Percentiles rank a stretch among this genome's conserved stretches.
These are phyloP conservation scores for Drechslerella coelobrocha DNA, from an alignment of 2,329 filamentous ascomycete genomes.

Conservation along the genomic window DNA sequence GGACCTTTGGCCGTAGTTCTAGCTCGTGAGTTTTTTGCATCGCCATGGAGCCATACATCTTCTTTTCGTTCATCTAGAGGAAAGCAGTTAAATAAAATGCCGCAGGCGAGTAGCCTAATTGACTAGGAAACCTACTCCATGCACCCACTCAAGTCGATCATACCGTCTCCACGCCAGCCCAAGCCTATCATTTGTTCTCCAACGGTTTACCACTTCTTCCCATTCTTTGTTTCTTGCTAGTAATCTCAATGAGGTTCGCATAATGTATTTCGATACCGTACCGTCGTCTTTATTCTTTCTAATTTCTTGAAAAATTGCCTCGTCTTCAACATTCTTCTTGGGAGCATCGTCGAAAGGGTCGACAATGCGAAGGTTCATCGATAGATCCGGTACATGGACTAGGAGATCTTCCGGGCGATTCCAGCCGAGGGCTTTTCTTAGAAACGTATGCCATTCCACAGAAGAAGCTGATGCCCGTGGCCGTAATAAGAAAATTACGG, in stretches of 20 bases:
- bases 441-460: conserved; percentile 73
- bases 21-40: conserved; percentile 71
- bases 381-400: conserved; percentile 70
- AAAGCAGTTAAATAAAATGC: not conserved
- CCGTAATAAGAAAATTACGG: conserved; percentile 69
- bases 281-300: conserved; percentile 61
- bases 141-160: conserved; percentile 72
- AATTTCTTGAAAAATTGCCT: conserved; percentile 57
- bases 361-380: conserved; percentile 66
- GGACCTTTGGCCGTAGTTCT: conserved; percentile 69
- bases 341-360: conserved; percentile 64
- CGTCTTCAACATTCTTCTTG: conserved; percentile 60
- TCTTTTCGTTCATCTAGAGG: conserved; percentile 65
- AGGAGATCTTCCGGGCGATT: conserved; percentile 65
- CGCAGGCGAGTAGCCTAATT: not conserved
- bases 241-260: conserved; percentile 67
- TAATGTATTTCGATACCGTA: conserved; percentile 65
- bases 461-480: conserved; percentile 68
- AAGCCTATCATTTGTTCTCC: conserved; percentile 67
- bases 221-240: conserved; percentile 66
- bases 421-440: conserved; percentile 68
- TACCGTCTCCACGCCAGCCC: conserved; percentile 74
- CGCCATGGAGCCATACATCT: conserved; percentile 73
- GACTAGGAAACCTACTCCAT: conserved; percentile 59
- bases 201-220: conserved; percentile 66